Percentiles rank a stretch among this genome's conserved stretches.
Evolutionary conservation across 257 asterid genomes (phyloP).

Genomic region (Buddleja alternifolia): DNA sequence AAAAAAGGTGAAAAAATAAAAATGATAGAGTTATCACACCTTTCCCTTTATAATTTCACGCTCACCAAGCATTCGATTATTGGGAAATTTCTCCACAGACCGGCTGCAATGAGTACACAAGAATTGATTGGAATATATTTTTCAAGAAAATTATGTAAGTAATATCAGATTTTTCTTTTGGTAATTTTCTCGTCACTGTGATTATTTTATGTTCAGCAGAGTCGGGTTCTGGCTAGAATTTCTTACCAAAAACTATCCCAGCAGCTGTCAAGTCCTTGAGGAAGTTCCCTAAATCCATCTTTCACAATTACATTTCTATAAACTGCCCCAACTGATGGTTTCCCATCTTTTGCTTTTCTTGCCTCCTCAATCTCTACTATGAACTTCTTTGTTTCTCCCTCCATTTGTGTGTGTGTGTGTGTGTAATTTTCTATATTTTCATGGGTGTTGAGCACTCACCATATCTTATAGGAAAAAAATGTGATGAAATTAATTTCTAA

Average conservation of each 20-base stretch:
- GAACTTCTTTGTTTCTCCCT: constrained; percentile 44
- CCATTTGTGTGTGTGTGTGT: background rate
- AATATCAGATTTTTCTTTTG: background rate
- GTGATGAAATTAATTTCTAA: background rate
- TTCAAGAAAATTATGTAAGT: background rate
- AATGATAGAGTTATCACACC: constrained; percentile 36
- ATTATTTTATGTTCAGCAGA: no score
- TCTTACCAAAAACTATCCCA: constrained; percentile 80
- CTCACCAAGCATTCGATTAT: constrained; percentile 79
- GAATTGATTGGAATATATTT: background rate
- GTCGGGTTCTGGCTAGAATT: no score
- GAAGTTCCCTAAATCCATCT: constrained; percentile 66
- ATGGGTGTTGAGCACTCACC: background rate
- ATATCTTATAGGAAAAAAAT: constrained; percentile 30
- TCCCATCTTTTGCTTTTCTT: constrained; percentile 57
- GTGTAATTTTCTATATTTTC: background rate
- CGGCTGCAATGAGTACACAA: constrained; percentile 43
- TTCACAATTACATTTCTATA: constrained; percentile 57
- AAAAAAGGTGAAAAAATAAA: background rate
- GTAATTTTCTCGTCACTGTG: no score
- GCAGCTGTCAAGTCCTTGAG: constrained; percentile 56
- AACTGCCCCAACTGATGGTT: constrained; percentile 71
- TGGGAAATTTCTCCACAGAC: constrained; percentile 56
- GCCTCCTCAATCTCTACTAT: constrained; percentile 63
- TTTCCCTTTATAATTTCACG: constrained; percentile 63